phyloP scores from a whole-genome alignment of 805 yeast species.

The Starmerella geochares region DNA sequence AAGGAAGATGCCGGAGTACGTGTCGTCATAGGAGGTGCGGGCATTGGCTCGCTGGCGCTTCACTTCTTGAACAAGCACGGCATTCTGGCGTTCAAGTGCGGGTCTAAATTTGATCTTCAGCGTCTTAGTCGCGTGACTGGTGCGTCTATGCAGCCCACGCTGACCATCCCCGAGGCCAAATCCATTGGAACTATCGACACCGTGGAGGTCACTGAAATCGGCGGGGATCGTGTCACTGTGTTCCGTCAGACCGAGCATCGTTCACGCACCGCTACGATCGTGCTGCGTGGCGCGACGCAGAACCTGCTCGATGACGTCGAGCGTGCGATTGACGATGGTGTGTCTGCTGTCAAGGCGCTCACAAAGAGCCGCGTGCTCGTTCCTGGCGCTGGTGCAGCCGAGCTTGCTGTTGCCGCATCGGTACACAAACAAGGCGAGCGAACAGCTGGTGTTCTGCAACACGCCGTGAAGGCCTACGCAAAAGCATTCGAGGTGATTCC shows the following conservation, averaged over 20 bases:
- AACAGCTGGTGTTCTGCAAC: conserved; percentile 85
- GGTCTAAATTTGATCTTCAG: conserved; percentile 88
- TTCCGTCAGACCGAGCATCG: conserved; percentile 62
- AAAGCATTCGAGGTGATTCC: conserved; percentile 93
- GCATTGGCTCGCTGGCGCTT: conserved; percentile 83
- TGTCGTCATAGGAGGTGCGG: conserved; percentile 90
- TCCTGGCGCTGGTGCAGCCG: conserved; percentile 96
- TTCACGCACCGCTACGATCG: conserved; percentile 83
- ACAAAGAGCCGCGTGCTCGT: conserved; percentile 69
- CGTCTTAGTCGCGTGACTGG: conserved; percentile 94
- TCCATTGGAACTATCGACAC: conserved; percentile 82
- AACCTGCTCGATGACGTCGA: conserved; percentile 88
- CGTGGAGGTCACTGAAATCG: conserved; percentile 87
- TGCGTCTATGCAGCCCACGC: conserved; percentile 92
- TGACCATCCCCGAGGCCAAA: conserved; percentile 69
- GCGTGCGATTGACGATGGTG: conserved; percentile 96
- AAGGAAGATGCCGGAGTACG: conserved; percentile 65
- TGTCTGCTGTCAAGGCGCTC: conserved; percentile 79
- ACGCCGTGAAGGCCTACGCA: conserved; percentile 89
- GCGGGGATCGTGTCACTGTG: conserved; percentile 93
- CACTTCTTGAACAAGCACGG: conserved; percentile 84
- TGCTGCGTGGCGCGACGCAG: conserved; percentile 93
- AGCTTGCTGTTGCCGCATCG: conserved; percentile 72
- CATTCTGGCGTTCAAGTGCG: conserved; percentile 76
- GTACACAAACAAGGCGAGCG: conserved; percentile 79